phyloP scores from a whole-genome alignment of 768 basidiomycete species.

The Lactifluus pinguis region DNA sequence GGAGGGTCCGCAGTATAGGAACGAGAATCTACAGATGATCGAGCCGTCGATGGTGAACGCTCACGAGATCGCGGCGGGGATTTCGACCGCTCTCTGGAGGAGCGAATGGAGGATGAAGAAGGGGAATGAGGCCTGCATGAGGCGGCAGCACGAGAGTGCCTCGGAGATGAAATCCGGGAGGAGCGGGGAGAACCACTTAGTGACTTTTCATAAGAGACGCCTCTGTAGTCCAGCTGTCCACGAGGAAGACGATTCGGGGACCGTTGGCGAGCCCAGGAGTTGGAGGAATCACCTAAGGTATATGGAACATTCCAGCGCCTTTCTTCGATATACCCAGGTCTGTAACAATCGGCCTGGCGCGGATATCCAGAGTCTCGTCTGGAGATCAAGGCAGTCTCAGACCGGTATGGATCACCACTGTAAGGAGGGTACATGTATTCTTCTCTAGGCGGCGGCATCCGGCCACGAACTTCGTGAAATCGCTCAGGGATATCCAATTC shows the following conservation, averaged over 20 bases:
- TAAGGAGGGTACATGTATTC: conserved; percentile 30
- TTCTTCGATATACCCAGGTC: conserved; percentile 35
- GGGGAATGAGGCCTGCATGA: conserved; percentile 15
- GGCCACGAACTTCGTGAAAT: conserved; percentile 7
- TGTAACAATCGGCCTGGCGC: conserved; percentile 39
- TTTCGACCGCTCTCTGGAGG: conserved; percentile 28
- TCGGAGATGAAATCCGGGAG: conserved; percentile 17
- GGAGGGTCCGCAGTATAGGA: conserved; percentile 17
- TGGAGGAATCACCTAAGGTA: conserved; percentile 24
- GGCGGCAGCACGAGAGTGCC: conserved; percentile 13
- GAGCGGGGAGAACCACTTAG: conserved; percentile 15
- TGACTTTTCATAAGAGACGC: conserved; percentile 12
- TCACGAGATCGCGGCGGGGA: conserved; percentile 22
- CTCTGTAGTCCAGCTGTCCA: conserved; percentile 13
- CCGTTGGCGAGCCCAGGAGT: conserved; percentile 5
- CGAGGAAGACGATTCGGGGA: conserved; percentile 13
- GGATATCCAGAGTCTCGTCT: conserved; percentile 33
- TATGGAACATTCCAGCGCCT: conserved; percentile 27
- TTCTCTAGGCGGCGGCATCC: conserved; percentile 17
- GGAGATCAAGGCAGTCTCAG: conserved; percentile 27
- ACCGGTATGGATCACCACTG: conserved; percentile 46
- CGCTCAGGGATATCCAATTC: conserved; percentile 14
- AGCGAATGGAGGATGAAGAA: conserved; percentile 26
- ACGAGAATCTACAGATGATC: conserved; percentile 50
- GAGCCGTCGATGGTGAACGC: conserved; percentile 37